Evolutionary conservation across 2,329 filamentous ascomycete species (phyloP).

Genomic region (Verticillium isaacii): DNA sequence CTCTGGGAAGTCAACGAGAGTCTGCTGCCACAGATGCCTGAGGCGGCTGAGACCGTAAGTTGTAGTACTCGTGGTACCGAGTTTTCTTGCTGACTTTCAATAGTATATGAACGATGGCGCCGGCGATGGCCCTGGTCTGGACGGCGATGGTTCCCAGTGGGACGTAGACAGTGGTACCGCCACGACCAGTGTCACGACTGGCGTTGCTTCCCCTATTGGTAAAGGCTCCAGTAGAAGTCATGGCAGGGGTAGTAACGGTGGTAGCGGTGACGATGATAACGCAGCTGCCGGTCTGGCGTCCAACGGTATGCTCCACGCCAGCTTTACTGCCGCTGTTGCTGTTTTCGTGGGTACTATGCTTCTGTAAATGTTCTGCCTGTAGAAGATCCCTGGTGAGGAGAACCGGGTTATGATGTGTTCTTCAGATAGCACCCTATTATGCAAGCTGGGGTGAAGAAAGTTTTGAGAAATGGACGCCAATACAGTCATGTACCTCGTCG

Average conservation of each 20-base stretch:
- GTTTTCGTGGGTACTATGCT: constrained; percentile 33
- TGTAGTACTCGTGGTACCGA: too few species aligned
- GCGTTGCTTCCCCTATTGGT: constrained; percentile 30
- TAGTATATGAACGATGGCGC: constrained; percentile 50
- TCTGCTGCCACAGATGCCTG: constrained; percentile 46
- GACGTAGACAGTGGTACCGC: constrained; percentile 42
- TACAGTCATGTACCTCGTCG: too few species aligned
- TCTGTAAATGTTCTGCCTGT: constrained; percentile 23
- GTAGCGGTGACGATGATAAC: constrained; percentile 20
- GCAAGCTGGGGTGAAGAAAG: background rate
- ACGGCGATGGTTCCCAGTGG: constrained; percentile 49
- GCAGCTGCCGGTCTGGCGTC: constrained; percentile 21
- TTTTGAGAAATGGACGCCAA: background rate
- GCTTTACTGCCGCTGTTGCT: constrained; percentile 26
- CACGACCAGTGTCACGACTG: constrained; percentile 33
- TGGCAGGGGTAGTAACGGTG: constrained; percentile 18
- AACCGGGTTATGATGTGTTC: background rate
- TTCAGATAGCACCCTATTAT: background rate
- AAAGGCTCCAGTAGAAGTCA: constrained; percentile 28
- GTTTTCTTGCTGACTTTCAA: background rate
- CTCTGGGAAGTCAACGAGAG: constrained; percentile 48
- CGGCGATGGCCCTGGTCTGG: constrained; percentile 47
- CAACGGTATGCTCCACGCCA: constrained; percentile 25
- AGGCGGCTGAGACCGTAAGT: constrained; percentile 29
- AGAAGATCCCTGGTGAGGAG: background rate